Percentiles rank a stretch among this genome's conserved stretches.
Conservation (phyloP, 768 basidiomycete species). For the Aureoboletus auriporus region DNA sequence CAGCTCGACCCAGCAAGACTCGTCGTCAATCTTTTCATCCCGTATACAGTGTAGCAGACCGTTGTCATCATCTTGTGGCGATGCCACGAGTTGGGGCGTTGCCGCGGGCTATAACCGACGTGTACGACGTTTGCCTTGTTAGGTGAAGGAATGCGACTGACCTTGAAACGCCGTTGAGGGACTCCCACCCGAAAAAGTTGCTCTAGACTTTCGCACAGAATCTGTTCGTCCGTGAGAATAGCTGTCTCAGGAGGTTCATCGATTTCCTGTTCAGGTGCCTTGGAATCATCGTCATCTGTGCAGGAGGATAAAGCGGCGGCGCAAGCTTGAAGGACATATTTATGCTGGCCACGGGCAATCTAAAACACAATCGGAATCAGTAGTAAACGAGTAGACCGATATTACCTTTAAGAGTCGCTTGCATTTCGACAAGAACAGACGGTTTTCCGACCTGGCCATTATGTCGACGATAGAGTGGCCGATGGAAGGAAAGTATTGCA, state of each 20-base stretch:
- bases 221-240: conserved; percentile 32
- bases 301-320: conserved; percentile 26
- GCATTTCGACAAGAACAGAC: conserved; percentile 43
- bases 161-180: conserved; percentile 46
- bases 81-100: conserved; percentile 5
- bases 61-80: conserved; percentile 21
- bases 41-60: conserved; percentile 13
- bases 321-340: conserved; percentile 25
- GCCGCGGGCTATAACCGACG: conserved; percentile 14
- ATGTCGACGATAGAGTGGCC: conserved; percentile 48
- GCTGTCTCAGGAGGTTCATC: conserved; percentile 1
- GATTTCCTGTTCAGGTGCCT: conserved; percentile 11
- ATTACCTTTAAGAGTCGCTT: conserved; percentile 46
- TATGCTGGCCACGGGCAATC: conserved; percentile 23
- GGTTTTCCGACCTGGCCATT: conserved; percentile 47
- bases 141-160: conserved; percentile 20
- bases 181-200: conserved; percentile 40
- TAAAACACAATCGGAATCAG: conserved; percentile 15
- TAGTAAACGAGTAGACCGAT: not conserved
- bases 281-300: conserved; percentile 3
- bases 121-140: conserved; percentile 2
- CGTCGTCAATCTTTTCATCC: conserved; percentile 3
- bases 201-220: conserved; percentile 41
- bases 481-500: conserved; percentile 44
- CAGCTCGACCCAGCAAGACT: conserved; percentile 14